Evolutionary conservation across 345 rosid species (phyloP).

Genomic region (Lepidium africanum): DNA sequence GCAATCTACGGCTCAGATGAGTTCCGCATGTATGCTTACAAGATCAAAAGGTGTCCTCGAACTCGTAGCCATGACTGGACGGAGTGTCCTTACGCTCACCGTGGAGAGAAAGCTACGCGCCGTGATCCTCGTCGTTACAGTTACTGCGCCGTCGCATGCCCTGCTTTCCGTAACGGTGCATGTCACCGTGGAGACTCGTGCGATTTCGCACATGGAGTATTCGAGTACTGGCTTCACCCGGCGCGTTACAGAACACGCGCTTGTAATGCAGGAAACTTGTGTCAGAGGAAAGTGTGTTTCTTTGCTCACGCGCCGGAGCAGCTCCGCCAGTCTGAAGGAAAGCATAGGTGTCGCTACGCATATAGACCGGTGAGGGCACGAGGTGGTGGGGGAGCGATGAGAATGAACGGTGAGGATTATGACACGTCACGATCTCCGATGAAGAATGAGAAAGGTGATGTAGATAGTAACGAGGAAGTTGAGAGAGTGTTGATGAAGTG

Average conservation of each 20-base stretch:
- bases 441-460: conserved; percentile 8
- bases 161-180: conserved; percentile 53
- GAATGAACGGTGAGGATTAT: conserved; percentile 13
- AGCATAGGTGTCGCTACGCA: conserved; percentile 22
- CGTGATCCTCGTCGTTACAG: conserved; percentile 66
- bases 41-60: conserved; percentile 67
- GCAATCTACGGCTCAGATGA: conserved; percentile 47
- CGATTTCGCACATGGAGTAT: conserved; percentile 70
- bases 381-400: conserved; percentile 1
- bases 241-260: conserved; percentile 62
- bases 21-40: conserved; percentile 84
- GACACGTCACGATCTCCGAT: conserved; percentile 16
- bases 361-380: conserved; percentile 21
- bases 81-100: conserved; percentile 85
- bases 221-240: conserved; percentile 89
- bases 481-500: conserved; percentile 27
- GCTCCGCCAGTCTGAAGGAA: conserved; percentile 37
- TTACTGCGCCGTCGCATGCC: conserved; percentile 68
- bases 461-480: conserved; percentile 24
- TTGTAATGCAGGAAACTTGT: conserved; percentile 56
- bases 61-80: conserved; percentile 88
- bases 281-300: conserved; percentile 73
- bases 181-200: conserved; percentile 65
- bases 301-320: conserved; percentile 75
- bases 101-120: conserved; percentile 86